Evolutionary conservation across 2,329 filamentous ascomycete genomes (phyloP).

Genomic region (Paramyrothecium roridum): DNA sequence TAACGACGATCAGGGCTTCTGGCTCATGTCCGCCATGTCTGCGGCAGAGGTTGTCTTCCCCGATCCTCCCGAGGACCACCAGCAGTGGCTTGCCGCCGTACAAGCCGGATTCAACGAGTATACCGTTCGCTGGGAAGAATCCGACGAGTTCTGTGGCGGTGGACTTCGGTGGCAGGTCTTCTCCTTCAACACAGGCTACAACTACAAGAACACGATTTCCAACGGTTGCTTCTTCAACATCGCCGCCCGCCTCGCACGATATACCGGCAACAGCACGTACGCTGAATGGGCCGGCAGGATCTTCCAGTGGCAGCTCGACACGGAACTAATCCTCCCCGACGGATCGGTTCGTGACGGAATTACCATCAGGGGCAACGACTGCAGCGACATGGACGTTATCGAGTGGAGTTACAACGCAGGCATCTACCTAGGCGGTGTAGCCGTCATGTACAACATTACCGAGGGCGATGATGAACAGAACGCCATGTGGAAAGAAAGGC

Average conservation of each 20-base stretch:
- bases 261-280: slow-evolving; percentile 78
- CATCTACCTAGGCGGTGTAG: slow-evolving; percentile 59
- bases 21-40: slow-evolving; percentile 77
- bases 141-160: slow-evolving; percentile 55
- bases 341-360: slow-evolving; percentile 54
- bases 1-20: slow-evolving; percentile 80
- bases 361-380: slow-evolving; percentile 34
- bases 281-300: slow-evolving; percentile 69
- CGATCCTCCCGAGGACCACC: slow-evolving; percentile 57
- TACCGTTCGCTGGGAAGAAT: slow-evolving; percentile 62
- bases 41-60: slow-evolving; percentile 76
- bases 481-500: slow-evolving; percentile 52
- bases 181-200: slow-evolving; percentile 68
- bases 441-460: slow-evolving; percentile 62
- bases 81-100: slow-evolving; percentile 72
- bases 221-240: slow-evolving; percentile 71
- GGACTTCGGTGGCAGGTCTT: slow-evolving; percentile 87
- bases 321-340: slow-evolving; percentile 53
- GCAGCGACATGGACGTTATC: slow-evolving; percentile 50
- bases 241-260: slow-evolving; percentile 68
- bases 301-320: slow-evolving; percentile 61
- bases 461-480: slow-evolving; percentile 20
- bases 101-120: slow-evolving; percentile 82
- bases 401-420: slow-evolving; percentile 72
- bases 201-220: slow-evolving; percentile 67